phyloP scores from a whole-genome alignment of 371 early-diverging fungal species.

The Mucor saturninus region DNA sequence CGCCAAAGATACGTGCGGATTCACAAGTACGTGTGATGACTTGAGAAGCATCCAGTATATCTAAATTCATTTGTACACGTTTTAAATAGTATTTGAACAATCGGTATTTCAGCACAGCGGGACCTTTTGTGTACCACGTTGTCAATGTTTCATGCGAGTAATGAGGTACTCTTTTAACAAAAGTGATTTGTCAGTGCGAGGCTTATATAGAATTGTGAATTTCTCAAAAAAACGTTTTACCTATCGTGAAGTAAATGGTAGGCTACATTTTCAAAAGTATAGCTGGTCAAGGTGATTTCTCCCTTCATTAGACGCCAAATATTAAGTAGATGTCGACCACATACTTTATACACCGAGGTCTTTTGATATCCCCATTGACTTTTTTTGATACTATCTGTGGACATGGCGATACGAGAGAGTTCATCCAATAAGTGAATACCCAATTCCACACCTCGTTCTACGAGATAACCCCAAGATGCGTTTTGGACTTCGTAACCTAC shows the following conservation, averaged over 20 bases:
- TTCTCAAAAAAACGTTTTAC: slow-evolving; percentile 35
- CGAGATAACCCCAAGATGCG: slow-evolving; percentile 87
- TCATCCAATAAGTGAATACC: slow-evolving; percentile 54
- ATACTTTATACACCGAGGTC: slow-evolving; percentile 61
- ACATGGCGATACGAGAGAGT: slow-evolving; percentile 48
- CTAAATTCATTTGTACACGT: slow-evolving; percentile 69
- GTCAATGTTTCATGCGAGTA: slow-evolving; percentile 63
- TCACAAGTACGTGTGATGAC: slow-evolving; percentile 78
- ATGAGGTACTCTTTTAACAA: slow-evolving; percentile 60
- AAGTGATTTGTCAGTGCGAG: too few relatives aligned
- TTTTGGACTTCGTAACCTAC: slow-evolving; percentile 86
- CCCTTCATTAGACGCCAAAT: slow-evolving; percentile 83
- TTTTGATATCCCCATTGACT: slow-evolving; percentile 69
- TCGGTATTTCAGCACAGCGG: slow-evolving; percentile 60
- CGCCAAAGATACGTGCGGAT: slow-evolving; percentile 87
- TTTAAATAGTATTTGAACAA: slow-evolving; percentile 69
- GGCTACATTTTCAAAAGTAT: slow-evolving; percentile 76
- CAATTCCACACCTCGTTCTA: slow-evolving; percentile 63
- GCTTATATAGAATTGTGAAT: too few relatives aligned
- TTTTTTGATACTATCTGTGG: slow-evolving; percentile 20
- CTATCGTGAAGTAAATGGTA: slow-evolving; percentile 73
- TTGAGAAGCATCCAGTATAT: slow-evolving; percentile 74
- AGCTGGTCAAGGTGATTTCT: slow-evolving; percentile 76
- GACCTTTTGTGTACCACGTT: slow-evolving; percentile 63
- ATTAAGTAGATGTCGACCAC: slow-evolving; percentile 86